A percentile compares a stretch with the other conserved stretches of the same genome.
Conservation (phyloP, 257 asterid genomes). For the Lycium barbarum region DNA sequence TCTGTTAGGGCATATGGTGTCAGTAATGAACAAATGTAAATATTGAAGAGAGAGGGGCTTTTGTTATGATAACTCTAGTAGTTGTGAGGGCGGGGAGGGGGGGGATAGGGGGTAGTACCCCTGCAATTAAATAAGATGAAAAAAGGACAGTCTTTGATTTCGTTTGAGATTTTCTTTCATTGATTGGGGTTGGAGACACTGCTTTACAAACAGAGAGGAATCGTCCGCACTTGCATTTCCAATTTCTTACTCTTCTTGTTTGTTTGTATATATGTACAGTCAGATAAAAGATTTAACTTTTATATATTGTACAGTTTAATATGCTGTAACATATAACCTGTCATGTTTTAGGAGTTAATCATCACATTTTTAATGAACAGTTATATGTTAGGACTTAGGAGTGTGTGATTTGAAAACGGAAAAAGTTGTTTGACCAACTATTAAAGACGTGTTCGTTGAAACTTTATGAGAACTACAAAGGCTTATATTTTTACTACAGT, state of each 20-base stretch:
- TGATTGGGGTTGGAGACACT: conserved; percentile 31
- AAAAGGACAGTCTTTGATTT: conserved; percentile 45
- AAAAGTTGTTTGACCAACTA: not conserved
- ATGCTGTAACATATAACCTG: not conserved
- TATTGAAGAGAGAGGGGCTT: not conserved
- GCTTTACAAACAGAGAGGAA: conserved; percentile 32
- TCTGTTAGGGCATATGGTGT: not conserved
- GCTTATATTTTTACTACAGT: too few species aligned
- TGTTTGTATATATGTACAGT: not conserved
- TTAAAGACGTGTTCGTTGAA: not conserved
- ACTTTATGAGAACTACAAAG: not conserved
- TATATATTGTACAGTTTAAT: not conserved
- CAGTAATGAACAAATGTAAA: conserved; percentile 4
- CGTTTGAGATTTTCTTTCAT: conserved; percentile 43
- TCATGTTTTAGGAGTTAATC: not conserved
- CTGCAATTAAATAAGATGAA: conserved; percentile 14
- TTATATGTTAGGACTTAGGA: too few species aligned
- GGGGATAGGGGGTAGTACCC: not conserved
- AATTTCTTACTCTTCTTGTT: not conserved
- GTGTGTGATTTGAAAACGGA: too few species aligned
- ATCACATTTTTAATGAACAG: not conserved
- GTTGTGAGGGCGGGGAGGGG: too few species aligned
- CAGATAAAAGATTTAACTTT: too few species aligned
- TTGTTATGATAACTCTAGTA: not conserved
- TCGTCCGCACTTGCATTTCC: not conserved